These are phyloP conservation scores for Mycena epipterygia DNA, from an alignment of 768 basidiomycete genomes.

Conservation along the genomic window DNA sequence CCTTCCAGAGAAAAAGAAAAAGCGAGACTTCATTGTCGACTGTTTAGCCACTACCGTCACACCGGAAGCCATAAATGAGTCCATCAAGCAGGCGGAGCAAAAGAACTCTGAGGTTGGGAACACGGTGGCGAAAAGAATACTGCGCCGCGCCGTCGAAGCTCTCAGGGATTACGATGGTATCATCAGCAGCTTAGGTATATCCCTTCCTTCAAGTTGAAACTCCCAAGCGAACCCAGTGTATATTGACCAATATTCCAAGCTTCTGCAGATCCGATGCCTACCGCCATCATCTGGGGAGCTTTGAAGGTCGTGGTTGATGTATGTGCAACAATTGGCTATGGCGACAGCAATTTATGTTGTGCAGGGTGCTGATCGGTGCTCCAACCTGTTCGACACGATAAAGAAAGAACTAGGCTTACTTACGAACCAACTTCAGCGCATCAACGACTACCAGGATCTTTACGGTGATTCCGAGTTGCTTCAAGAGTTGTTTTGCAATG, in stretches of 20 bases:
- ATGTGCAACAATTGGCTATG: not conserved
- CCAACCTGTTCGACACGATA: slow-evolving; percentile 39
- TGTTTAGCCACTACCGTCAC: slow-evolving; percentile 3
- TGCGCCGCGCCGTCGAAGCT: slow-evolving; percentile 23
- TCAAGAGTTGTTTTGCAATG: slow-evolving; percentile 30
- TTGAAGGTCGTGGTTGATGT: slow-evolving; percentile 30
- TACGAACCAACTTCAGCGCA: slow-evolving; percentile 25
- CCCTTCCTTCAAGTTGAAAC: not conserved
- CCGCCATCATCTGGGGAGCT: slow-evolving; percentile 35
- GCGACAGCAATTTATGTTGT: not conserved
- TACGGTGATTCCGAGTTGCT: slow-evolving; percentile 34
- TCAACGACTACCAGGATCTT: slow-evolving; percentile 32
- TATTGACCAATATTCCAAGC: not conserved
- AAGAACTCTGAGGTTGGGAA: slow-evolving; percentile 5
- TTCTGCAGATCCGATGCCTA: slow-evolving; percentile 28
- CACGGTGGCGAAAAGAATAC: slow-evolving; percentile 4
- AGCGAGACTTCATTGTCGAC: slow-evolving; percentile 23
- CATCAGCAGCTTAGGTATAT: slow-evolving; percentile 27
- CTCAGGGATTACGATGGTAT: slow-evolving; percentile 22
- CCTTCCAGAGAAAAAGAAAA: slow-evolving; percentile 26
- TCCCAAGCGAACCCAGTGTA: not conserved
- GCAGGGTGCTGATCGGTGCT: slow-evolving; percentile 34
- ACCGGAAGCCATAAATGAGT: slow-evolving; percentile 26
- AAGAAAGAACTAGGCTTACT: slow-evolving; percentile 32
- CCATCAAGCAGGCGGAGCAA: slow-evolving; percentile 20